Evolutionary conservation across 2,329 filamentous ascomycete genomes (phyloP), one percentile per base, ranked within the genome.

Genomic region (Claviceps paspali): DNA sequence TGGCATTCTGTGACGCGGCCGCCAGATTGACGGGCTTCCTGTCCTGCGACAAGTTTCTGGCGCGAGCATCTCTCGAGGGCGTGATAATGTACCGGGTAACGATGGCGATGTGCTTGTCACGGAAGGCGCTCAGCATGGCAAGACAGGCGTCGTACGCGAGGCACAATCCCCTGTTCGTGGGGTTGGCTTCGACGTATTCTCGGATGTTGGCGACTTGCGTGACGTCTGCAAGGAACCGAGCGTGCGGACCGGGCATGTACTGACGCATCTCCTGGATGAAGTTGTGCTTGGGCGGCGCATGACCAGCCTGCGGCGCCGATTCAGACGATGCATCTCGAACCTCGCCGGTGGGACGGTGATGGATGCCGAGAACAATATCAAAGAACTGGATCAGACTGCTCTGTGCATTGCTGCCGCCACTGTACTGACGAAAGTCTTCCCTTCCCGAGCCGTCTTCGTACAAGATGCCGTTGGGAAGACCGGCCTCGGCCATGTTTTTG

Each of bases 371-470:
- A 2, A 84, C 77, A 35, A 96, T 76, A 55, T 98, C 91, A 52
- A 96, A 96, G 64, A 96, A 95, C 50, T 98, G 91, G 43, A 98
- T 91, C 41, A 96, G 65, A 40, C 87, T 95, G 65, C 85, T 93
- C 60, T 98, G 91, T 0, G 91, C 91, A 52, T 98, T 96, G 61
- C 86, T 95, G 22, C 91, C 91, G 29, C 91, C 91, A 43, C 82
- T 82, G 56, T 86, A 94, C 52, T 95, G 83, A 21, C 80, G 77
- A 54, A 85, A 93, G 4, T 69, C 63, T 23, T 76, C 68, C 10
- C 63, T 66, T 19, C 76, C 79, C 9, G 73, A 74, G 15, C 81
- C 84, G 45, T 85, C 75, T 47, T 95, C 86, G 54, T 95, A 96
- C 34, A 88, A 64, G 35, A 98, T 78, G 15, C 91, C 91, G 41